phyloP scores from a whole-genome alignment of 1,284 basidiomycete genomes.

The Malassezia caprae region DNA sequence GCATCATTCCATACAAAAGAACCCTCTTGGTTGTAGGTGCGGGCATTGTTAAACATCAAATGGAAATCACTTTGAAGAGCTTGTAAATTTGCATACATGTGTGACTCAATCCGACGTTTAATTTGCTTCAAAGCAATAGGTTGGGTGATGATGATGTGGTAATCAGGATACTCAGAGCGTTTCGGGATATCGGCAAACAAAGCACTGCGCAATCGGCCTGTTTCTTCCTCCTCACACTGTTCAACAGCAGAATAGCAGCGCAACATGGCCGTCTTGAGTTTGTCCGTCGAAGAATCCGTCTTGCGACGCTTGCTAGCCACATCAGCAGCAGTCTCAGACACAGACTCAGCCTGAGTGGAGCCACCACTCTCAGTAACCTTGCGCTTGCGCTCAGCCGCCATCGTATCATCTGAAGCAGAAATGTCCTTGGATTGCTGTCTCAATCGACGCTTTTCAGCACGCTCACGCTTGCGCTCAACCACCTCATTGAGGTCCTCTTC shows the following conservation, averaged over 20 bases:
- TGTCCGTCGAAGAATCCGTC: constrained; percentile 54
- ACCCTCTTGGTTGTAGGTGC: constrained; percentile 54
- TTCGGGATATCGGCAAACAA: constrained; percentile 49
- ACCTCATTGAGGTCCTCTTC: constrained; percentile 62
- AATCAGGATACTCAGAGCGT: constrained; percentile 74
- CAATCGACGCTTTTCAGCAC: constrained; percentile 39
- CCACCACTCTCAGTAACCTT: constrained; percentile 19
- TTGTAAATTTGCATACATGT: constrained; percentile 65
- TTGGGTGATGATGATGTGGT: constrained; percentile 56
- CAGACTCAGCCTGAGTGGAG: constrained; percentile 21
- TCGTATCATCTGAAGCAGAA: constrained; percentile 18
- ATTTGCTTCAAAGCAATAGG: constrained; percentile 83
- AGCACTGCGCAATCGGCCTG: constrained; percentile 33
- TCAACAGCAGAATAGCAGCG: constrained; percentile 71
- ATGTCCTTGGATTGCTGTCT: constrained; percentile 23
- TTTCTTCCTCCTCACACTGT: constrained; percentile 62
- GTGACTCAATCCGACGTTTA: constrained; percentile 66
- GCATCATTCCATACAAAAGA: constrained; percentile 90
- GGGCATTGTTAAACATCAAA: constrained; percentile 85
- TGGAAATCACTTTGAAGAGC: constrained; percentile 69
- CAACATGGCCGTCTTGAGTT: constrained; percentile 74
- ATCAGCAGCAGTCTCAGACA: constrained; percentile 18
- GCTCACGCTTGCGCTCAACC: constrained; percentile 47
- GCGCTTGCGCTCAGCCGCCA: constrained; percentile 27
- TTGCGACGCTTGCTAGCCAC: constrained; percentile 59